These are phyloP conservation scores for Hemerocallis citrina DNA, from an alignment of 106 monocot genomes.

Conservation along the genomic window DNA sequence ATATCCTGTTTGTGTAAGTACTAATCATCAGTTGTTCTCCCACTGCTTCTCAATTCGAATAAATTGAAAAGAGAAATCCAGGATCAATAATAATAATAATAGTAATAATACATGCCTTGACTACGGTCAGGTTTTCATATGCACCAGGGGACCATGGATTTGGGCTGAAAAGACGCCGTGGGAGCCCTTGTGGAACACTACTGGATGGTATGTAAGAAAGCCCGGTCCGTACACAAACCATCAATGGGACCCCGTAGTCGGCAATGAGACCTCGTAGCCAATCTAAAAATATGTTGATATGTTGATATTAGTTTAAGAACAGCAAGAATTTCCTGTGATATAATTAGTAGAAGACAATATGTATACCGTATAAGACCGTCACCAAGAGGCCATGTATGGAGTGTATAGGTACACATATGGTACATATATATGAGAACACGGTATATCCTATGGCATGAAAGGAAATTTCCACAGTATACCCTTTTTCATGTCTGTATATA, in stretches of 20 bases:
- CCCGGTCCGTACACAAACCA: slow-evolving; percentile 52
- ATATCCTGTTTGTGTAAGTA: slow-evolving; percentile 47
- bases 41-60: background rate
- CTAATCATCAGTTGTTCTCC: background rate
- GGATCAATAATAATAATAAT: background rate
- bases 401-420: too few relatives aligned
- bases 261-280: slow-evolving; percentile 50
- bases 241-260: slow-evolving; percentile 49
- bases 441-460: too few relatives aligned
- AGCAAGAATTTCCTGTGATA: too few relatives aligned
- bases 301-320: background rate
- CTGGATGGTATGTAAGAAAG: slow-evolving; percentile 40
- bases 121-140: slow-evolving; percentile 47
- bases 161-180: slow-evolving; percentile 57
- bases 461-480: too few relatives aligned
- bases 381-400: too few relatives aligned
- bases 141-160: slow-evolving; percentile 52
- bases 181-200: slow-evolving; percentile 42
- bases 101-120: slow-evolving; percentile 24
- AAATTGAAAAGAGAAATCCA: too few relatives aligned
- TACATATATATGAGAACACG: too few relatives aligned
- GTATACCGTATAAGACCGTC: too few relatives aligned
- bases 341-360: too few relatives aligned
- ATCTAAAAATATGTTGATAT: slow-evolving; percentile 13
- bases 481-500: too few relatives aligned